These are phyloP conservation scores for Zelonia costaricensis DNA, from an alignment of 208 protist species.

Conservation along the genomic window DNA sequence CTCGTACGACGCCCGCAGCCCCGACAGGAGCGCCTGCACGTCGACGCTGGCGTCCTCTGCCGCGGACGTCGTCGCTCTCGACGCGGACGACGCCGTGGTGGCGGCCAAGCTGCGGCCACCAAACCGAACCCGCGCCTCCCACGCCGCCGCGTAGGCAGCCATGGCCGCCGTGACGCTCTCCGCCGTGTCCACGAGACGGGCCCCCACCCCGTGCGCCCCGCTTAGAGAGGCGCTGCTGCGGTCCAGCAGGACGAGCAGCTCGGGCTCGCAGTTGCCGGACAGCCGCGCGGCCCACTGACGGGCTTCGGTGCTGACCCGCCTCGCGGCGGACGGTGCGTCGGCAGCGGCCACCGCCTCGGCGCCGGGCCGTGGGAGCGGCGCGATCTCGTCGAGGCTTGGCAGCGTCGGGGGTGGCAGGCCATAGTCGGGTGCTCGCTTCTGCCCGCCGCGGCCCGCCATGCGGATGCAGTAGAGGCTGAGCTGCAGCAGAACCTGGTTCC, in stretches of 20 bases:
- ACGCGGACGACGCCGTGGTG: background rate
- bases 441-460: slow-evolving; percentile 22
- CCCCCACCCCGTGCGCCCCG: background rate
- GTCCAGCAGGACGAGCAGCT: slow-evolving; percentile 50
- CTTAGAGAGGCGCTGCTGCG: slow-evolving; percentile 38
- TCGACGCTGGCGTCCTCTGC: background rate
- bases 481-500: slow-evolving; percentile 41
- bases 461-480: slow-evolving; percentile 62
- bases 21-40: slow-evolving; percentile 9
- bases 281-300: slow-evolving; percentile 5
- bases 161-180: slow-evolving; percentile 9
- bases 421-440: slow-evolving; percentile 14
- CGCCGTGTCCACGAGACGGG: slow-evolving; percentile 5
- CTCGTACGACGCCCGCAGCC: slow-evolving; percentile 10
- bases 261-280: slow-evolving; percentile 7
- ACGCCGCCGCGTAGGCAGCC: slow-evolving; percentile 13
- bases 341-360: slow-evolving; percentile 12
- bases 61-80: background rate
- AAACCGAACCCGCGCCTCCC: slow-evolving; percentile 19
- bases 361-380: slow-evolving; percentile 8
- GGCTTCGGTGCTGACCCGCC: too few relatives aligned
- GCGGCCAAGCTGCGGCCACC: slow-evolving; percentile 1
- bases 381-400: slow-evolving; percentile 23
- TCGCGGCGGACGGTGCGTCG: slow-evolving; percentile 13
- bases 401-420: slow-evolving; percentile 24